These are phyloP conservation scores for Ceratocystis papillata DNA, from an alignment of 2,329 filamentous ascomycete genomes.

Conservation along the genomic window DNA sequence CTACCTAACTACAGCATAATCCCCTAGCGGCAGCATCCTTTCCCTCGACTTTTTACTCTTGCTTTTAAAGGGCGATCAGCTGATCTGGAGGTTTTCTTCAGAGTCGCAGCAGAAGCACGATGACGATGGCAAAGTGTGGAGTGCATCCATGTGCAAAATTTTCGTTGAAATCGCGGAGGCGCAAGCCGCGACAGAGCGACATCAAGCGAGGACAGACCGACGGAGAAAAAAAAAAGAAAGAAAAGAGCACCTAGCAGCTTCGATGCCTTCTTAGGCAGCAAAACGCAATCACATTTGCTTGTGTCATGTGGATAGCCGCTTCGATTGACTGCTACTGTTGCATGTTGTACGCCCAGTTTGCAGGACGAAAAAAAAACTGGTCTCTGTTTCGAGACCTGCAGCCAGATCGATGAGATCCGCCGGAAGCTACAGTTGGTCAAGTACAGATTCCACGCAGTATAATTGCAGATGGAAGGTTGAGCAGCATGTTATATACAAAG, in stretches of 20 bases:
- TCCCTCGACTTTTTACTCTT: neutral
- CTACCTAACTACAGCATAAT: slow-evolving; percentile 2
- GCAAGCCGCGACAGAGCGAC: neutral
- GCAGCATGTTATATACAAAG: neutral
- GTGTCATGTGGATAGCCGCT: neutral
- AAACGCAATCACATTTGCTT: neutral
- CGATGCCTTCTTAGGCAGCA: neutral
- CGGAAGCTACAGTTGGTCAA: neutral
- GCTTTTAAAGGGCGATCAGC: neutral
- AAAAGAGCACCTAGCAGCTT: neutral
- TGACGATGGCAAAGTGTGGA: slow-evolving; percentile 10
- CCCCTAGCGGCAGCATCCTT: neutral
- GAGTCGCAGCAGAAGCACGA: neutral
- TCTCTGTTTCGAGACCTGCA: neutral
- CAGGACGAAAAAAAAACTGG: neutral
- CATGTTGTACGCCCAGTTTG: neutral
- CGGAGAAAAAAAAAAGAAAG: neutral
- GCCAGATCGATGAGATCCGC: neutral
- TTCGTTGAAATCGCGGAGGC: neutral
- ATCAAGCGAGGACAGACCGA: neutral
- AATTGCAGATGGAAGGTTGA: neutral
- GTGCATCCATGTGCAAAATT: slow-evolving; percentile 5
- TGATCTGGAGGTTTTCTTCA: neutral
- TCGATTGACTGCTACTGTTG: neutral
- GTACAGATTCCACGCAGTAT: neutral